A percentile compares a stretch with the other conserved stretches of the same genome.
Evolutionary conservation across 1,284 basidiomycete species (phyloP).

Genomic region (Neonothopanus nambi): DNA sequence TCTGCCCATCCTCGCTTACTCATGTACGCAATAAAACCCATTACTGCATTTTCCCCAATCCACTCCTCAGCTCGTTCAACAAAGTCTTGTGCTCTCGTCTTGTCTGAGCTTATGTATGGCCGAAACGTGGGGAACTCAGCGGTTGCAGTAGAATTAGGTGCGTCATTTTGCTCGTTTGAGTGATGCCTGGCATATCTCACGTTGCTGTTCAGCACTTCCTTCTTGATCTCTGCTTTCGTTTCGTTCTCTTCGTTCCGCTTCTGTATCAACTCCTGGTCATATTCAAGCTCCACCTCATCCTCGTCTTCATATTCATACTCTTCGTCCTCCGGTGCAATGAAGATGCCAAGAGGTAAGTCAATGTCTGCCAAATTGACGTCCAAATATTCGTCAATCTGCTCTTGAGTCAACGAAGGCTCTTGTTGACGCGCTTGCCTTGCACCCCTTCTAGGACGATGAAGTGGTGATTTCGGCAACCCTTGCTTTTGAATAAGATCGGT

Average conservation of each 20-base stretch:
- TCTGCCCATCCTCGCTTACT: neutral
- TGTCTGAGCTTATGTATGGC: neutral
- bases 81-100: neutral
- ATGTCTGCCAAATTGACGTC: no score
- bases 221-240: neutral
- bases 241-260: neutral
- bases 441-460: no score
- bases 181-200: neutral
- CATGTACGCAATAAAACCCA: neutral
- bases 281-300: neutral
- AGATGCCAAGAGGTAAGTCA: neutral
- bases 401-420: no score
- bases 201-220: neutral
- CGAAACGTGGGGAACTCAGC: neutral
- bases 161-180: neutral
- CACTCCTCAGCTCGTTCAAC: neutral
- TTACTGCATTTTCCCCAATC: neutral
- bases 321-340: slow-evolving; percentile 4
- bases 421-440: no score
- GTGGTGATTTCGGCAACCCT: no score
- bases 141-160: neutral
- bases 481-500: no score
- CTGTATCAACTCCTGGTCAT: neutral
- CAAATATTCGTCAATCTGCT: no score
- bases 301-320: neutral